Percentiles rank a stretch among this genome's conserved stretches.
Conservation (phyloP, 179 eudicot genomes). For the Heliamphora pulchella region DNA sequence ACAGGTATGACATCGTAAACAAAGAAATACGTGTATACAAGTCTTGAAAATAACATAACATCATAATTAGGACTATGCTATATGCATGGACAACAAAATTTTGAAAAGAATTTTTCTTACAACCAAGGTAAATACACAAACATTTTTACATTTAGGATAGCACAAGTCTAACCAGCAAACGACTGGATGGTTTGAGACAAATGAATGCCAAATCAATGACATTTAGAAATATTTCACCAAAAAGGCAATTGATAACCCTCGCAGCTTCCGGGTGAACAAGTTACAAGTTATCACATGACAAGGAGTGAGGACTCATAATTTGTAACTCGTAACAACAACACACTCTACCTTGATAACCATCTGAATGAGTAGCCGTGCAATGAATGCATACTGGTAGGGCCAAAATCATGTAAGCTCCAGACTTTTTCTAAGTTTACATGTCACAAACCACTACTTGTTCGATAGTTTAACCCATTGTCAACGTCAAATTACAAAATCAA, state of each 20-base stretch:
- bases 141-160: neutral
- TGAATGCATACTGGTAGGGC: neutral
- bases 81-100: neutral
- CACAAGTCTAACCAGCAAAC: neutral
- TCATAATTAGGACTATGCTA: neutral
- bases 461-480: neutral
- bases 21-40: neutral
- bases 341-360: neutral
- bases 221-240: neutral
- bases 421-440: neutral
- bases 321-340: neutral
- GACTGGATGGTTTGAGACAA: neutral
- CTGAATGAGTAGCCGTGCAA: neutral
- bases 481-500: neutral
- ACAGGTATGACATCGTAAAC: neutral
- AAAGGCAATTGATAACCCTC: neutral
- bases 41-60: slow-evolving; percentile 1
- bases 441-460: neutral
- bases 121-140: neutral
- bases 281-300: neutral
- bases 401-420: neutral
- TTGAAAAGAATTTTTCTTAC: neutral
- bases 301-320: neutral
- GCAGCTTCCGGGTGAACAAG: slow-evolving; percentile 6
- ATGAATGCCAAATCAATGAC: neutral